These are phyloP conservation scores for Clarireedia hainanense DNA, from an alignment of 2,329 filamentous ascomycete species.

Conservation along the genomic window DNA sequence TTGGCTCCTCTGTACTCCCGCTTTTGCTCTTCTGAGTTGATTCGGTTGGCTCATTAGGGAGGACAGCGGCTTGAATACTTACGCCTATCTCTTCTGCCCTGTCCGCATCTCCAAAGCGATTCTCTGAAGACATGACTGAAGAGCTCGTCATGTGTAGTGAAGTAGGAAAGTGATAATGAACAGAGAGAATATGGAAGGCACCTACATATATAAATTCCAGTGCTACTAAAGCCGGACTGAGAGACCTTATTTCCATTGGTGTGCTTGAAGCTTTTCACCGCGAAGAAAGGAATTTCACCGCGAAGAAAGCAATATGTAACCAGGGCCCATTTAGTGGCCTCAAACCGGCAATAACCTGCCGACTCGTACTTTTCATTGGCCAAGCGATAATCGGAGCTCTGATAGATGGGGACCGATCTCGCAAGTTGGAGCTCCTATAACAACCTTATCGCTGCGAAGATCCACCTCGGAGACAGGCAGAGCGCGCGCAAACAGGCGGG, in stretches of 20 bases:
- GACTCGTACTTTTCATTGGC: neutral
- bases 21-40: slow-evolving; percentile 11
- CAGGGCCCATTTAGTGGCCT: neutral
- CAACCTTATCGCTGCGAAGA: neutral
- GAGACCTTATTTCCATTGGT: neutral
- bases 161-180: neutral
- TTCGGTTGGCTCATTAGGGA: slow-evolving; percentile 10
- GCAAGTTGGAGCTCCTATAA: neutral
- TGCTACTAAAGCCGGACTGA: neutral
- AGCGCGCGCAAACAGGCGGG: too few species aligned
- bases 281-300: too few species aligned
- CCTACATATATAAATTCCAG: neutral
- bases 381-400: neutral
- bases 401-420: neutral
- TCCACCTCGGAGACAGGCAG: too few species aligned
- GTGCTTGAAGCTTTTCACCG: too few species aligned
- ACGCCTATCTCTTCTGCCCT: slow-evolving; percentile 16
- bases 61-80: slow-evolving; percentile 12
- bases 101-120: slow-evolving; percentile 14
- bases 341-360: neutral
- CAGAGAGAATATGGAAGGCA: neutral
- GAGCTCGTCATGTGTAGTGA: slow-evolving; percentile 11
- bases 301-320: too few species aligned
- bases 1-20: slow-evolving; percentile 7
- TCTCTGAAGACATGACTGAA: slow-evolving; percentile 19